A percentile compares a stretch with the other conserved stretches of the same genome.
phyloP scores from a whole-genome alignment of 306 rosid genomes.

The Fagus sylvatica region DNA sequence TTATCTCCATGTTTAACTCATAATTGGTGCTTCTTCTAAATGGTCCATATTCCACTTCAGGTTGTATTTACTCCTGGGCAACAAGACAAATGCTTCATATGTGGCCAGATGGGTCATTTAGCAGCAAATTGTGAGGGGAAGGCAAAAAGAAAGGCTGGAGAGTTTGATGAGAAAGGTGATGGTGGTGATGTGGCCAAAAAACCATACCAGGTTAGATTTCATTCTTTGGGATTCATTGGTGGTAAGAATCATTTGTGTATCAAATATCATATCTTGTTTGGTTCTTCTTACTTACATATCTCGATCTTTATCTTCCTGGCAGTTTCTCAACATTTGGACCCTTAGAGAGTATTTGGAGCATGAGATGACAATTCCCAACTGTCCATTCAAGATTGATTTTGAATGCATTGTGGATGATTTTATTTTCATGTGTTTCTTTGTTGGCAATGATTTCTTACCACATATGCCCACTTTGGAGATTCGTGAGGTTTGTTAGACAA shows the following conservation, averaged over 20 bases:
- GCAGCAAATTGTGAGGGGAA: constrained; percentile 89
- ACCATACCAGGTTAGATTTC: constrained; percentile 75
- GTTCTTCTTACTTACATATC: background rate
- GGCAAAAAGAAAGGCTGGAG: constrained; percentile 85
- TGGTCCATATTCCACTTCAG: constrained; percentile 47
- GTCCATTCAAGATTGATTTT: constrained; percentile 68
- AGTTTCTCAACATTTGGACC: constrained; percentile 96
- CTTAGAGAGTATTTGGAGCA: constrained; percentile 90
- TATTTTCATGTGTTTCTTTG: constrained; percentile 92
- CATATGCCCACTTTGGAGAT: constrained; percentile 98
- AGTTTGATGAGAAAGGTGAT: constrained; percentile 82
- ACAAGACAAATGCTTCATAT: constrained; percentile 92
- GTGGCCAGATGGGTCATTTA: constrained; percentile 94
- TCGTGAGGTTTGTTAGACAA: constrained; percentile 68
- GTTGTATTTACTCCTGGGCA: constrained; percentile 87
- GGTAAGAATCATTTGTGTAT: background rate
- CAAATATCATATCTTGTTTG: background rate
- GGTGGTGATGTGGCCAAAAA: constrained; percentile 56
- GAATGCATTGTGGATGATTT: constrained; percentile 95
- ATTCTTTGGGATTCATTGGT: constrained; percentile 2
- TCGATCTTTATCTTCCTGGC: constrained; percentile 19
- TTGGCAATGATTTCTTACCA: constrained; percentile 97
- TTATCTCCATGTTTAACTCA: constrained; percentile 9
- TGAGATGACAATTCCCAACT: constrained; percentile 75
- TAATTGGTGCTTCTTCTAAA: constrained; percentile 24